These are phyloP conservation scores for Yamadazyma kanchanaburiensis DNA, from an alignment of 1,139 yeast genomes.

Conservation along the genomic window DNA sequence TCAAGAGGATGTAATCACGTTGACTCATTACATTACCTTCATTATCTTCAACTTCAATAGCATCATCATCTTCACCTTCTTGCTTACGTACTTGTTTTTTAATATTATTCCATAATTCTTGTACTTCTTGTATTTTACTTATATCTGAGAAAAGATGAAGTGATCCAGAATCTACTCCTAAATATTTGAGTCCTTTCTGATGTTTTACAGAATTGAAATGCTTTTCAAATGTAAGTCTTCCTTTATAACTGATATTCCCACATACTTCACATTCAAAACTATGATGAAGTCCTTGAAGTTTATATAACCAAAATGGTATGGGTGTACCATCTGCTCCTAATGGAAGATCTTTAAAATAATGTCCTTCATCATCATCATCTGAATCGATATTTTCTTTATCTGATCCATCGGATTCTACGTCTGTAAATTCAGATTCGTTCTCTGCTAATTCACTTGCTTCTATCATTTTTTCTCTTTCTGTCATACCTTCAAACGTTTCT, in stretches of 20 bases:
- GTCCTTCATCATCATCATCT: conserved; percentile 17
- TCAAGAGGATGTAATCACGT: conserved; percentile 76
- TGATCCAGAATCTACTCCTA: conserved; percentile 58
- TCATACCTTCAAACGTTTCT: conserved; percentile 66
- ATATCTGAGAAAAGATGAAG: conserved; percentile 59
- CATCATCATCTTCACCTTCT: conserved; percentile 49
- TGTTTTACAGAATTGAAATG: conserved; percentile 77
- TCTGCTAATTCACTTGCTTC: conserved; percentile 32
- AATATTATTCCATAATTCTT: conserved; percentile 50
- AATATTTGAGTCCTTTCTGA: conserved; percentile 64
- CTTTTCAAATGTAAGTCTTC: conserved; percentile 65
- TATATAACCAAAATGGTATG: conserved; percentile 91
- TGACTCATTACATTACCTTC: conserved; percentile 92
- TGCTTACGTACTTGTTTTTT: conserved; percentile 34
- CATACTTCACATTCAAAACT: conserved; percentile 83
- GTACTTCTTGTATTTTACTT: conserved; percentile 65
- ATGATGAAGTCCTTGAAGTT: conserved; percentile 79
- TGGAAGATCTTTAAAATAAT: conserved; percentile 53
- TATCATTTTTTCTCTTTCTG: conserved; percentile 67
- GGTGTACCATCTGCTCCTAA: conserved; percentile 89
- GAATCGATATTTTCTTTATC: conserved; percentile 18
- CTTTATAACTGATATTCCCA: conserved; percentile 71
- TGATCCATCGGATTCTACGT: conserved; percentile 32
- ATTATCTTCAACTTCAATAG: conserved; percentile 82
- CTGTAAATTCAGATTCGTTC: conserved; percentile 34